Base-by-base conservation (phyloP, 352 stramenopile genomes). In the Blastocystis sp. region DNA sequence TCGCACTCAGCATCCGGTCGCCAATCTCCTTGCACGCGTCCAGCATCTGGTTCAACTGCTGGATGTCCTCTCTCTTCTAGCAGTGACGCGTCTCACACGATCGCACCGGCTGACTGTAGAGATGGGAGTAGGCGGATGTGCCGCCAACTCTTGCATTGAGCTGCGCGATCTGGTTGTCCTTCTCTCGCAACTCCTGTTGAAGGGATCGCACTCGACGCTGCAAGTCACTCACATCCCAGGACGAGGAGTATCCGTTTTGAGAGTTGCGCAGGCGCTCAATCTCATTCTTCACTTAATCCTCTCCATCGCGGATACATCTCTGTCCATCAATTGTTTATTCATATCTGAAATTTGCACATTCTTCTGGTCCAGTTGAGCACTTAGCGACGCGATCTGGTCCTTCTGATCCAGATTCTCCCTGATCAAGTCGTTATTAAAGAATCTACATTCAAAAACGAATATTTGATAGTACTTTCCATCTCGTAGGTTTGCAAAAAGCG, bases 351-450 rank as follows among this genome's bases (percentile, higher is more conserved):
- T 81, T 38, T 43, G 9, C 38, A 7, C n/a, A 48, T 81, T 19
- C 52, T 65, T 81, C 21, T 9, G 14, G 52, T 81, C 24, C 3
- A 81, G n/a, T 17, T 81, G 43, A 24, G 34, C 52, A 3, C 42
- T 24, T 54, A 81, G 42, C 19, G 21, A 42, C 9, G 6, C 14
- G 42, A 68, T 81, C 19, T n/a, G 14, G 21, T 65, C 52, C 52
- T 81, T 81, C 52, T 66, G 21, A 34, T 40, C 3, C 14, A 81
- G 43, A 24, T 59, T 64, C 24, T 68, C 71, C 66, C 21, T n/a
- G n/a, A 64, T 10, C 66, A 34, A 68, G 3, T 66, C 7, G 38
- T 7, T 52, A 28, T 40, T 11, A 24, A 1, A 1, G 40, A 40
- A 4, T 34, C 17, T 24, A 81, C 71, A 24, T 81, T 81, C 59